A percentile compares a stretch with the other conserved stretches of the same genome.
Evolutionary conservation across 1,284 basidiomycete genomes (phyloP).

Genomic region (Athelia sp.): DNA sequence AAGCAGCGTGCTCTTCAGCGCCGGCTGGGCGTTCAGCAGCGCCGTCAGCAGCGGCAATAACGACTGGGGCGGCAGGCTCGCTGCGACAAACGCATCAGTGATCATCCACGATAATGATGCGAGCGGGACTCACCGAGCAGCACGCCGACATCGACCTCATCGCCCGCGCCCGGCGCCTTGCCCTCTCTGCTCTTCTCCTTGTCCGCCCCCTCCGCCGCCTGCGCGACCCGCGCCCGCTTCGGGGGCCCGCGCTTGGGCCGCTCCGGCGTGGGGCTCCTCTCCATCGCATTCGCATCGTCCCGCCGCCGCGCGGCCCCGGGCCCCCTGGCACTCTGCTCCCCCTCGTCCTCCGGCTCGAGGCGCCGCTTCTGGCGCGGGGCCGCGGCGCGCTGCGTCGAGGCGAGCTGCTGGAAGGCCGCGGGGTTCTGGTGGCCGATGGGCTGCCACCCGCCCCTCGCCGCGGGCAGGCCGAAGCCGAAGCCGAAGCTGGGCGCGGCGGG

Average conservation of each 20-base stretch:
- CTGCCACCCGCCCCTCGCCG: constrained; percentile 27
- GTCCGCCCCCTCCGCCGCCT: constrained; percentile 29
- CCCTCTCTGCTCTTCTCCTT: constrained; percentile 38
- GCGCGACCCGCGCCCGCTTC: constrained; percentile 55
- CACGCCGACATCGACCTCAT: constrained; percentile 72
- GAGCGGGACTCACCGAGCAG: constrained; percentile 53
- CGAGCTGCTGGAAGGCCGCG: constrained; percentile 47
- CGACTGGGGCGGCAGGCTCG: constrained; percentile 68
- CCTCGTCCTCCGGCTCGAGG: constrained; percentile 55
- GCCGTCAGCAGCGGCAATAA: constrained; percentile 66
- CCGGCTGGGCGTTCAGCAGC: constrained; percentile 58
- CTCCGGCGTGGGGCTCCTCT: constrained; percentile 76
- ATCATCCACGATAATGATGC: constrained; percentile 6
- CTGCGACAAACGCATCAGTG: constrained; percentile 30
- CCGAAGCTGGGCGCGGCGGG: constrained; percentile 65
- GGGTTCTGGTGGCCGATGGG: constrained; percentile 32
- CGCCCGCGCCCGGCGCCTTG: constrained; percentile 31
- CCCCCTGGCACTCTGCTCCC: constrained; percentile 25
- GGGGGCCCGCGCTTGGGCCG: constrained; percentile 59
- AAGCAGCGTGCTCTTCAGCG: constrained; percentile 61
- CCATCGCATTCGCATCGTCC: constrained; percentile 66
- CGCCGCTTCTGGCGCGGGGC: constrained; percentile 53
- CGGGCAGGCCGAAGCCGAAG: constrained; percentile 50
- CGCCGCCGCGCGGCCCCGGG: constrained; percentile 12
- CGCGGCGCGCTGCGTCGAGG: constrained; percentile 33